Percentiles rank a stretch among this genome's conserved stretches.
Evolutionary conservation across 2,329 filamentous ascomycete genomes (phyloP).

Genomic region (Xylaria sp.): DNA sequence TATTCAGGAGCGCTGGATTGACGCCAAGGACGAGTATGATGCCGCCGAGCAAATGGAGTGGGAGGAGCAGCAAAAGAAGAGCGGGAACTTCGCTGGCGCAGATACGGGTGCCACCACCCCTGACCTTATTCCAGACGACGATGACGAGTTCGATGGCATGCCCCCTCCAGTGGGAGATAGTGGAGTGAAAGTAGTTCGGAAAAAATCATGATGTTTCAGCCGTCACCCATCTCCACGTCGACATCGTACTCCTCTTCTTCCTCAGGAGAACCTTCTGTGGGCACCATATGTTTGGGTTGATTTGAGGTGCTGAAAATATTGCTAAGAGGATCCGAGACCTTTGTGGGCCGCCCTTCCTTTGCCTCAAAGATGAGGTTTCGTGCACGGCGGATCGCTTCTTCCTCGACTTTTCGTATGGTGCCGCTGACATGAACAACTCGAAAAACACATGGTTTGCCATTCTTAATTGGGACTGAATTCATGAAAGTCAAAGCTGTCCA

Average conservation of each 20-base stretch:
- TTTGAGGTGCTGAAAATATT: slow-evolving; percentile 54
- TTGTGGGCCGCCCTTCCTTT: slow-evolving; percentile 56
- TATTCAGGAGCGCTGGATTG: slow-evolving; percentile 95
- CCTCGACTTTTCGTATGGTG: slow-evolving; percentile 91
- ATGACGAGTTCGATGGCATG: slow-evolving; percentile 63
- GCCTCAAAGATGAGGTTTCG: slow-evolving; percentile 76
- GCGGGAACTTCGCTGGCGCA: slow-evolving; percentile 50
- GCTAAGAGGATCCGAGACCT: slow-evolving; percentile 48
- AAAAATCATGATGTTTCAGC: slow-evolving; percentile 62
- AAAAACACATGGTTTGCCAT: slow-evolving; percentile 77
- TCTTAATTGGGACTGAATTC: slow-evolving; percentile 71
- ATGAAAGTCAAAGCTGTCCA: slow-evolving; percentile 91
- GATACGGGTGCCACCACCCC: slow-evolving; percentile 51
- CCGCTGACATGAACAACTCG: slow-evolving; percentile 89
- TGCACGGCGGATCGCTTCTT: slow-evolving; percentile 85
- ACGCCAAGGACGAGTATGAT: slow-evolving; percentile 89
- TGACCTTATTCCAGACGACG: slow-evolving; percentile 51
- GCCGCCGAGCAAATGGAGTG: slow-evolving; percentile 78
- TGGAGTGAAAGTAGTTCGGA: slow-evolving; percentile 79
- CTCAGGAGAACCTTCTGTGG: slow-evolving; percentile 54
- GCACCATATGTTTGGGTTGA: slow-evolving; percentile 37
- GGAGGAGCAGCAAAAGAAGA: slow-evolving; percentile 76
- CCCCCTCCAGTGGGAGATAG: slow-evolving; percentile 62
- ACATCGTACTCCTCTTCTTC: slow-evolving; percentile 59
- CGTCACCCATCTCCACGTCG: slow-evolving; percentile 50